phyloP scores from a whole-genome alignment of 2,329 filamentous ascomycete genomes.

The Aureobasidium sp. region DNA sequence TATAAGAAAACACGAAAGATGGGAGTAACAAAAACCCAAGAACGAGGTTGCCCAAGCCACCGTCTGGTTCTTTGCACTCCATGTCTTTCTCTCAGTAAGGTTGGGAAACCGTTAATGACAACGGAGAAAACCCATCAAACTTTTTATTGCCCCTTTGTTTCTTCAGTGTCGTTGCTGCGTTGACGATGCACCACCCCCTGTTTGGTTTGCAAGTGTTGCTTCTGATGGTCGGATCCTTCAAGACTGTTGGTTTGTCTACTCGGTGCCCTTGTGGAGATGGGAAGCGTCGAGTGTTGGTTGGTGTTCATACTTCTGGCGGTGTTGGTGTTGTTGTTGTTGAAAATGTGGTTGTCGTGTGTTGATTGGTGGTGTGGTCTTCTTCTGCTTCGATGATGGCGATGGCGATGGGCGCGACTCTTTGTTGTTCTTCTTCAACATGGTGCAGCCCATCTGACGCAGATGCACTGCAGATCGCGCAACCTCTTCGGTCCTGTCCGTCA shows the following conservation, averaged over 20 bases:
- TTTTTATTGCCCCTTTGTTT: not conserved
- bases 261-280: not conserved
- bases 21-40: not conserved
- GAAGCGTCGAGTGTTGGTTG: not conserved
- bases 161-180: not conserved
- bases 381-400: not conserved
- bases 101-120: not conserved
- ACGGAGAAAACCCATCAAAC: not conserved
- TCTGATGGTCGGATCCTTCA: not conserved
- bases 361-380: not conserved
- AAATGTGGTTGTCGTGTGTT: not conserved
- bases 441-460: not conserved
- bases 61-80: not conserved
- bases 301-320: not conserved
- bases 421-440: conserved; percentile 2
- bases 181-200: not conserved
- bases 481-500: not conserved
- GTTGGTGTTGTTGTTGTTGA: not conserved
- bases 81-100: not conserved
- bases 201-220: not conserved
- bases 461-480: not conserved
- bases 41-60: not conserved
- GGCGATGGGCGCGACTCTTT: not conserved
- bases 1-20: not conserved
- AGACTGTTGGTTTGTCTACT: not conserved